A percentile compares a stretch with the other conserved stretches of the same genome.
Evolutionary conservation across 2,329 filamentous ascomycete species (phyloP).

Genomic region (Catunica adiposa): DNA sequence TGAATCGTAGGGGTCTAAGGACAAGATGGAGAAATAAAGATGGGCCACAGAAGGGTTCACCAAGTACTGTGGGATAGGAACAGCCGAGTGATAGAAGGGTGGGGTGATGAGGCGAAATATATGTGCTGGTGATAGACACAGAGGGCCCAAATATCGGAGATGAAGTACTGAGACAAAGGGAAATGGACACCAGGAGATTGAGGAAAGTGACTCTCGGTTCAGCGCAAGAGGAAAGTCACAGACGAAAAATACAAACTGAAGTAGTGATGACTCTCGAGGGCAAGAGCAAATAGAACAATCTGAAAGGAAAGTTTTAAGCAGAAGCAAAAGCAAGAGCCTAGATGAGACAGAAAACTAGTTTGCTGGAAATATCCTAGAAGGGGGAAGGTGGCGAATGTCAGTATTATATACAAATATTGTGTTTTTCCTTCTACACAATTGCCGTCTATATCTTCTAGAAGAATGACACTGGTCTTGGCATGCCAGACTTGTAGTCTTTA

Average conservation of each 20-base stretch:
- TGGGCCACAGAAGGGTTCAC: neutral
- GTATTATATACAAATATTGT: no score
- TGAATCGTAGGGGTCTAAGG: neutral
- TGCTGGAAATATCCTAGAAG: no score
- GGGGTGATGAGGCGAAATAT: neutral
- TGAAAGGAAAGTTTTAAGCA: no score
- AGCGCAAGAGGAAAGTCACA: neutral
- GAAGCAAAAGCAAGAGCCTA: no score
- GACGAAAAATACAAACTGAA: neutral
- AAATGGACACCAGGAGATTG: neutral
- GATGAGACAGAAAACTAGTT: no score
- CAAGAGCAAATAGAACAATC: neutral
- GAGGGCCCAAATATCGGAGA: neutral
- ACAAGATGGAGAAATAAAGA: neutral
- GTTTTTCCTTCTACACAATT: no score
- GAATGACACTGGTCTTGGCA: neutral
- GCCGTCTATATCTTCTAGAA: neutral
- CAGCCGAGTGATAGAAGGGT: neutral
- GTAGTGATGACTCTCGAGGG: neutral
- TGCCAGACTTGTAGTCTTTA: neutral
- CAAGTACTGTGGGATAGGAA: neutral
- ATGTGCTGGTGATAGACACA: neutral
- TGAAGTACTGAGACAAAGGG: neutral
- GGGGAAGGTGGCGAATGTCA: no score
- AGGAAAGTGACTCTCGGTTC: neutral